phyloP scores from a whole-genome alignment of 768 basidiomycete genomes.

The Suillus weaverae region DNA sequence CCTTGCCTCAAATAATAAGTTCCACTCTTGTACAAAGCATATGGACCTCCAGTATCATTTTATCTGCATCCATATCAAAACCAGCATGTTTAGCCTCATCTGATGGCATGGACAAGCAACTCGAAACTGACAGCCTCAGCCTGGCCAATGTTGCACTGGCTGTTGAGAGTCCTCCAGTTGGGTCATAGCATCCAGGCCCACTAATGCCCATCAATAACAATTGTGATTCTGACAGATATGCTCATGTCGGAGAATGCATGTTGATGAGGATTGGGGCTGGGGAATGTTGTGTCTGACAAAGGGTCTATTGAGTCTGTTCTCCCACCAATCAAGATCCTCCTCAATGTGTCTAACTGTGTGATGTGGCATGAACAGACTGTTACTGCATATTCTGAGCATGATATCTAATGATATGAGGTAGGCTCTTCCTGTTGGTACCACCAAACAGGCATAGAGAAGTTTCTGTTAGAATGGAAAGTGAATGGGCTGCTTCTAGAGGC shows the following conservation, averaged over 20 bases:
- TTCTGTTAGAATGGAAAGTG: too few species aligned
- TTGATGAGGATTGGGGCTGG: slow-evolving; percentile 25
- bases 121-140: slow-evolving; percentile 32
- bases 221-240: slow-evolving; percentile 33
- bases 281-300: slow-evolving; percentile 30
- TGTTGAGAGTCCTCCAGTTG: slow-evolving; percentile 28
- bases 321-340: slow-evolving; percentile 40
- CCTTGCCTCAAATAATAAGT: too few species aligned
- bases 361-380: slow-evolving; percentile 33
- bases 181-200: slow-evolving; percentile 31
- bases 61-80: too few species aligned
- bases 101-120: slow-evolving; percentile 8
- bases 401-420: slow-evolving; percentile 41
- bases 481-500: too few species aligned
- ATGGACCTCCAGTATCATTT: too few species aligned
- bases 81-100: too few species aligned
- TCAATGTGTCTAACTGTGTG: slow-evolving; percentile 12
- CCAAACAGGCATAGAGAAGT: slow-evolving; percentile 35
- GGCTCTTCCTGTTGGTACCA: slow-evolving; percentile 36
- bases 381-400: slow-evolving; percentile 30
- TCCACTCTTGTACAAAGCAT: too few species aligned
- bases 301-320: slow-evolving; percentile 6
- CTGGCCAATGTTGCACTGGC: slow-evolving; percentile 41
- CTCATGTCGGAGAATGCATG: slow-evolving; percentile 41
- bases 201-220: slow-evolving; percentile 21